These are phyloP conservation scores for Thozetella sp. DNA, from an alignment of 495 filamentous ascomycete species.

Conservation along the genomic window DNA sequence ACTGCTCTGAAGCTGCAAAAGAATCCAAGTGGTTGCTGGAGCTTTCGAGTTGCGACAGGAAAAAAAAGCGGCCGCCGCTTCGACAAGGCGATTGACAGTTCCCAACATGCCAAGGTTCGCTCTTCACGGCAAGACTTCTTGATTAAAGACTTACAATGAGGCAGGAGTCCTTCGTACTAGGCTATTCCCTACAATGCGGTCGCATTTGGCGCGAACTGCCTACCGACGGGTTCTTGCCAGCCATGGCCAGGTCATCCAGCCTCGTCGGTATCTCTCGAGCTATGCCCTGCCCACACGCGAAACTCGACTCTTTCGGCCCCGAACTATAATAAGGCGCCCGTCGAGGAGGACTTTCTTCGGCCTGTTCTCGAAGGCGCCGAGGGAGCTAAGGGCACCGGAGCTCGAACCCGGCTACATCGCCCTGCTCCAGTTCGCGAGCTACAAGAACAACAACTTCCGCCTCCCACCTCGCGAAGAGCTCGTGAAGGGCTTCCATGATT, in stretches of 20 bases:
- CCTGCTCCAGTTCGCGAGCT: conserved; percentile 51
- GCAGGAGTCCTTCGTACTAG: conserved; percentile 19
- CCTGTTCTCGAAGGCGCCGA: conserved; percentile 56
- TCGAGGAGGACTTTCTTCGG: conserved; percentile 57
- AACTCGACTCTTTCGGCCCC: conserved; percentile 24
- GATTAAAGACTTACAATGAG: conserved; percentile 1
- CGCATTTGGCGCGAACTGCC: conserved; percentile 76
- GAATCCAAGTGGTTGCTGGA: background rate
- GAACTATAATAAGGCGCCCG: conserved; percentile 20
- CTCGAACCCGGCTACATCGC: conserved; percentile 61
- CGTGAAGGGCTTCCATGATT: conserved; percentile 60
- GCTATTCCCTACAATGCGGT: conserved; percentile 65
- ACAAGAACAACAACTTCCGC: conserved; percentile 48
- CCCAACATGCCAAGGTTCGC: conserved; percentile 24
- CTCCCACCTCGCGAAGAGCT: conserved; percentile 62
- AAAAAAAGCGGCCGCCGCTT: conserved; percentile 7
- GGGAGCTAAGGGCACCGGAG: conserved; percentile 53
- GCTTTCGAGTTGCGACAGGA: background rate
- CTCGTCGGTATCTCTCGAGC: conserved; percentile 12
- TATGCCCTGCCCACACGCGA: conserved; percentile 10
- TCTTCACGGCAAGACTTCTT: background rate
- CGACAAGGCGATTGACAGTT: conserved; percentile 17
- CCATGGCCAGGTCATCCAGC: conserved; percentile 43
- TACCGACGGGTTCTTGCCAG: conserved; percentile 71
- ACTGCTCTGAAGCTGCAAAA: background rate